These are phyloP conservation scores for Huiozyma naganishii DNA, from an alignment of 805 yeast genomes.

Conservation along the genomic window DNA sequence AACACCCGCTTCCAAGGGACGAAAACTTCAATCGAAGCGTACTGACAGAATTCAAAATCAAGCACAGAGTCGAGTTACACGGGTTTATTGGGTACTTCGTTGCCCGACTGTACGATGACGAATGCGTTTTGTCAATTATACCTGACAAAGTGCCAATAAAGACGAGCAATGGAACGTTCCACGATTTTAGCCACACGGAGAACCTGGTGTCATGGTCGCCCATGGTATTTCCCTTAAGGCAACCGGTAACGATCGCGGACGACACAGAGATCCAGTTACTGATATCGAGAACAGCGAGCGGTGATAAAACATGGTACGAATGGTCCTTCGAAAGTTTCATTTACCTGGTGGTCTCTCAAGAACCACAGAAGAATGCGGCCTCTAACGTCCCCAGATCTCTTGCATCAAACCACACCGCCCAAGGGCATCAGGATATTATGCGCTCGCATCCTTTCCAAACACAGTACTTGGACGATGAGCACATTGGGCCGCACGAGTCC, in stretches of 20 bases:
- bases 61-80: slow-evolving; percentile 47
- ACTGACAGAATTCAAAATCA: slow-evolving; percentile 34
- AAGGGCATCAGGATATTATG: not conserved
- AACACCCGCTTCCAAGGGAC: slow-evolving; percentile 35
- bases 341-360: slow-evolving; percentile 28
- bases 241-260: slow-evolving; percentile 42
- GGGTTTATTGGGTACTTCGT: slow-evolving; percentile 69
- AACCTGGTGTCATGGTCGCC: slow-evolving; percentile 61
- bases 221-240: slow-evolving; percentile 46
- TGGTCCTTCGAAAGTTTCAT: slow-evolving; percentile 51
- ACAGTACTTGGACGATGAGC: no score
- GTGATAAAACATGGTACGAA: slow-evolving; percentile 49
- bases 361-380: not conserved
- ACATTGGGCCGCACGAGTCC: not conserved
- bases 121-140: slow-evolving; percentile 25
- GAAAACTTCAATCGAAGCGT: slow-evolving; percentile 11
- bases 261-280: slow-evolving; percentile 44
- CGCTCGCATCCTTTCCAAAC: not conserved
- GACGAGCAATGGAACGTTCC: not conserved
- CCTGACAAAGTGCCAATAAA: slow-evolving; percentile 12
- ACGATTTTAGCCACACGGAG: slow-evolving; percentile 25
- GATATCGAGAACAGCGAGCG: slow-evolving; percentile 35
- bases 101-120: slow-evolving; percentile 55
- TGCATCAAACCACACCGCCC: not conserved
- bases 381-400: not conserved